These are phyloP conservation scores for Calonectria henricotiae DNA, from an alignment of 2,329 filamentous ascomycete species.

Conservation along the genomic window DNA sequence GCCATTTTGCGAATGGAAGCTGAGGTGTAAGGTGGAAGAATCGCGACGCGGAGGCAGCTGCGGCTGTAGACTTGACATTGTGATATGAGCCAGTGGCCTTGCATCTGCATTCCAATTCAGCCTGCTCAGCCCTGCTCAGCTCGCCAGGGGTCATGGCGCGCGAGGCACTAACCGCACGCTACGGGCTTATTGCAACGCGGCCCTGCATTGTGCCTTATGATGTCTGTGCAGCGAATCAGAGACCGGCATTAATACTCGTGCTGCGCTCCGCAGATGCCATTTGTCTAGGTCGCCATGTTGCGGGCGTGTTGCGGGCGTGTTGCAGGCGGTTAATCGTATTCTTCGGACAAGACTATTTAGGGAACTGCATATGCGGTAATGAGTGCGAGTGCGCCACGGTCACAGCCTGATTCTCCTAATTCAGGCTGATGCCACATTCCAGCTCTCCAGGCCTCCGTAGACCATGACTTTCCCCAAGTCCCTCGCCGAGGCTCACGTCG, in stretches of 20 bases:
- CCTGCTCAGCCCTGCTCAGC: slow-evolving; percentile 8
- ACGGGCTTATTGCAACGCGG: not conserved
- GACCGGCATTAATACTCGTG: slow-evolving; percentile 29
- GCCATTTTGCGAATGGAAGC: slow-evolving; percentile 13
- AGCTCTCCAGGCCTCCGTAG: not conserved
- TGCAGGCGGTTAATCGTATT: not conserved
- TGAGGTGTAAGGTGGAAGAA: not conserved
- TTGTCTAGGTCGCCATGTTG: not conserved
- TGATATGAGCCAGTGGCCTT: too few relatives aligned
- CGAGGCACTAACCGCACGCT: too few relatives aligned
- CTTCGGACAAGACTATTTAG: not conserved
- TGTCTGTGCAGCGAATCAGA: slow-evolving; percentile 32
- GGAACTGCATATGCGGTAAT: slow-evolving; percentile 15
- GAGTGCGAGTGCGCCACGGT: slow-evolving; percentile 14
- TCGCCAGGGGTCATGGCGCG: not conserved
- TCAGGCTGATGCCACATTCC: not conserved
- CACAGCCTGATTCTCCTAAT: not conserved
- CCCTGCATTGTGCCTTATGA: not conserved
- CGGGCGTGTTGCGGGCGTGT: too few relatives aligned
- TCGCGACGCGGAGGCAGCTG: not conserved
- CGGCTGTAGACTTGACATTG: too few relatives aligned
- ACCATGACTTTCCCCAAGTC: not conserved
- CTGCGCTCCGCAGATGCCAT: not conserved
- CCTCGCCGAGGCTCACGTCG: slow-evolving; percentile 15
- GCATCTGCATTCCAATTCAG: slow-evolving; percentile 11